phyloP scores from a whole-genome alignment of 495 filamentous ascomycete species.

The Aspergillus funiculosus region DNA sequence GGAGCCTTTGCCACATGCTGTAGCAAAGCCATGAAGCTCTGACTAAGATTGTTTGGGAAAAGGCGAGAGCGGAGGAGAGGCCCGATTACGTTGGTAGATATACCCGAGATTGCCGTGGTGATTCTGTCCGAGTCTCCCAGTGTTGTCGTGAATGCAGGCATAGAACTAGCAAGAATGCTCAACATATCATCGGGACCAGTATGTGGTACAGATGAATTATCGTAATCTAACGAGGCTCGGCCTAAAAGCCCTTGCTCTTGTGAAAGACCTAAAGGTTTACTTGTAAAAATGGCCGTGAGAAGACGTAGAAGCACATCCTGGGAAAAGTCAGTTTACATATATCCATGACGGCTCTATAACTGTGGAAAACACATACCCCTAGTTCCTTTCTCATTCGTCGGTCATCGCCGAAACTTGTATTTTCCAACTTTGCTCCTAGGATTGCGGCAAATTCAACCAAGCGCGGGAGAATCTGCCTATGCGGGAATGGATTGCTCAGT shows the following conservation, averaged over 20 bases:
- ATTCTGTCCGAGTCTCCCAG: constrained; percentile 82
- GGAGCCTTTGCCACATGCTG: constrained; percentile 71
- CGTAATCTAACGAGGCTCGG: constrained; percentile 42
- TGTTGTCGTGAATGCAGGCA: constrained; percentile 79
- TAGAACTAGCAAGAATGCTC: constrained; percentile 67
- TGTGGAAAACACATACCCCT: constrained; percentile 53
- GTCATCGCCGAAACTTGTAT: constrained; percentile 97
- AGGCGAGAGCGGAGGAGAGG: constrained; percentile 77
- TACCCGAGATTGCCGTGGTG: constrained; percentile 64
- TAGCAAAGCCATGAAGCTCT: constrained; percentile 62
- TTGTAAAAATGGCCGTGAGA: constrained; percentile 86
- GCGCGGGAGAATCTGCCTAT: constrained; percentile 81
- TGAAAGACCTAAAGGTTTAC: constrained; percentile 61
- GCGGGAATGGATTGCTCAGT: constrained; percentile 88
- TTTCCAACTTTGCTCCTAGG: constrained; percentile 88
- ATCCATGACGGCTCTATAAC: not conserved
- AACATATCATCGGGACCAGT: constrained; percentile 68
- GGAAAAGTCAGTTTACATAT: constrained; percentile 22
- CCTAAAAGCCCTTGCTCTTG: constrained; percentile 39
- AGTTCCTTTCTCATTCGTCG: constrained; percentile 88
- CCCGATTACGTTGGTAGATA: constrained; percentile 76
- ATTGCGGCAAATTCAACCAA: constrained; percentile 85
- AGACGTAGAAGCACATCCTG: constrained; percentile 86
- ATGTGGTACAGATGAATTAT: constrained; percentile 33
- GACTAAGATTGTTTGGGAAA: constrained; percentile 82